Conservation (phyloP, 257 asterid genomes). For the Solanum tarijense region DNA sequence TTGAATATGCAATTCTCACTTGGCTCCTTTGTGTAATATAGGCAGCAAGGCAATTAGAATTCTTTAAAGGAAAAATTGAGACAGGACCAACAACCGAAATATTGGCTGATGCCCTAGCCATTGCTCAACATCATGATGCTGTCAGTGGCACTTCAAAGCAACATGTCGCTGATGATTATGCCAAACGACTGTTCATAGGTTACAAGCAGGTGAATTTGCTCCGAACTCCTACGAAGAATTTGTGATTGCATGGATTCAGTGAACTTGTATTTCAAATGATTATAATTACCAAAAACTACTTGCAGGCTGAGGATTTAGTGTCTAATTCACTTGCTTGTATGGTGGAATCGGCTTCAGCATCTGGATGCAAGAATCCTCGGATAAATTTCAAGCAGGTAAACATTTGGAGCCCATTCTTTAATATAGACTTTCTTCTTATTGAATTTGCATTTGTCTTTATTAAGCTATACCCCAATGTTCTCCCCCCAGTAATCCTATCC, state of each 20-base stretch:
- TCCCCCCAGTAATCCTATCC: not conserved
- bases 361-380: slow-evolving; percentile 32
- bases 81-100: slow-evolving; percentile 65
- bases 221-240: not conserved
- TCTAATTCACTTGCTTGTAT: slow-evolving; percentile 70
- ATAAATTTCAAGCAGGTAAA: slow-evolving; percentile 65
- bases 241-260: not conserved
- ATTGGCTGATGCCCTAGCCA: slow-evolving; percentile 74
- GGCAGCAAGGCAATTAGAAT: slow-evolving; percentile 95
- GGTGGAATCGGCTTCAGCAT: slow-evolving; percentile 40
- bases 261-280: not conserved
- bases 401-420: not conserved
- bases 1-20: slow-evolving; percentile 14
- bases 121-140: slow-evolving; percentile 97
- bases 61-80: slow-evolving; percentile 56
- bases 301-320: slow-evolving; percentile 70
- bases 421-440: not conserved
- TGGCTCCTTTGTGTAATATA: slow-evolving; percentile 23
- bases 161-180: slow-evolving; percentile 91
- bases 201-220: slow-evolving; percentile 60
- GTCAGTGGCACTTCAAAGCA: slow-evolving; percentile 90
- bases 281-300: slow-evolving; percentile 7
- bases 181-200: slow-evolving; percentile 87
- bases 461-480: not conserved
- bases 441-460: not conserved